A percentile compares a stretch with the other conserved stretches of the same genome.
Conservation (phyloP, 2,329 filamentous ascomycete species). For the Monosporascus sp. region DNA sequence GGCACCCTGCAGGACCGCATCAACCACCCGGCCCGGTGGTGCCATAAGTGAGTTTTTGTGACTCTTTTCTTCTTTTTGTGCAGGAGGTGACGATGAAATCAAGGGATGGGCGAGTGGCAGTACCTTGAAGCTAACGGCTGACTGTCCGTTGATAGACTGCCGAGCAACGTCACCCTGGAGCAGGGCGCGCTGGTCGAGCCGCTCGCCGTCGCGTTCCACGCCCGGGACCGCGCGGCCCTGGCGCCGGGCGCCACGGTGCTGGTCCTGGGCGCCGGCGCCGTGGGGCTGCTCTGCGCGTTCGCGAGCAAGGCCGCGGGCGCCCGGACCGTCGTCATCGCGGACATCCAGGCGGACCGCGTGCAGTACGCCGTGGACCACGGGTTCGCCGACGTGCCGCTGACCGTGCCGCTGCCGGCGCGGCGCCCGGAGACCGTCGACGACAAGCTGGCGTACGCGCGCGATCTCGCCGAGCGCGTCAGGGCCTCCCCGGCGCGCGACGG, state of each 20-base stretch:
- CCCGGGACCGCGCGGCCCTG: conserved; percentile 41
- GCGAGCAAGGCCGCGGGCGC: conserved; percentile 48
- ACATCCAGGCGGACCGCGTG: conserved; percentile 52
- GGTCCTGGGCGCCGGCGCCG: conserved; percentile 56
- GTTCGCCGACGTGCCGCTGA: conserved; percentile 49
- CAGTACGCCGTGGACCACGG: conserved; percentile 52
- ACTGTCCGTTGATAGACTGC: conserved; percentile 34
- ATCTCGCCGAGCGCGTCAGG: conserved; percentile 42
- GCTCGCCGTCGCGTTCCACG: conserved; percentile 56
- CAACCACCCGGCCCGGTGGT: conserved; percentile 53
- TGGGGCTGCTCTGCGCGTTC: conserved; percentile 55
- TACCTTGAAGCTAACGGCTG: too few species aligned
- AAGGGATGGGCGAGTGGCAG: background rate
- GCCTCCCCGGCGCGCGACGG: conserved; percentile 23
- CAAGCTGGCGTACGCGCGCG: conserved; percentile 47
- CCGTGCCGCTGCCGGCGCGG: conserved; percentile 39
- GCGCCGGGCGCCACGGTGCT: conserved; percentile 39
- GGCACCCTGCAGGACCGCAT: conserved; percentile 54
- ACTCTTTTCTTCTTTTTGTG: background rate
- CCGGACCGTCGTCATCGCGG: conserved; percentile 46
- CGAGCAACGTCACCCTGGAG: conserved; percentile 41
- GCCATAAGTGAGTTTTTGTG: conserved; percentile 41
- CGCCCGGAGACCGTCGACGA: conserved; percentile 46
- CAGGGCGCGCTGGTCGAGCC: conserved; percentile 56
- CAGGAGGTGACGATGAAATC: background rate